A percentile compares a stretch with the other conserved stretches of the same genome.
Conservation (phyloP, 2,329 filamentous ascomycete species). For the Beauveria medogensis region DNA sequence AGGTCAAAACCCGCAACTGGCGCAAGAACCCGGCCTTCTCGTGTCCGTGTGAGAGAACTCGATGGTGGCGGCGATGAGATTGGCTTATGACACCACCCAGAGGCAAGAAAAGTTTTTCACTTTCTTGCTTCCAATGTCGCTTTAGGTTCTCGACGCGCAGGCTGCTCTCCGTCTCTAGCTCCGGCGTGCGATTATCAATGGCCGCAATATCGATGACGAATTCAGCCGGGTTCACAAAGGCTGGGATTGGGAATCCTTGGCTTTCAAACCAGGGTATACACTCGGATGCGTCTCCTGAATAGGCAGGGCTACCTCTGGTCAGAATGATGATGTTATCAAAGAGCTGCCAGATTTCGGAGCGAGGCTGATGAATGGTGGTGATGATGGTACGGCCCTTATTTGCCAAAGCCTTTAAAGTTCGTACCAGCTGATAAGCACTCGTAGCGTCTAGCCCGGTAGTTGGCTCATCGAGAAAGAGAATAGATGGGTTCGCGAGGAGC, state of each 20-base stretch:
- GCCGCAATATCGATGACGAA: slow-evolving; percentile 68
- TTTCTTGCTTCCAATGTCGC: slow-evolving; percentile 46
- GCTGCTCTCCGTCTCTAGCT: slow-evolving; percentile 53
- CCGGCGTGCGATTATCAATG: slow-evolving; percentile 61
- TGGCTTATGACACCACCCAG: slow-evolving; percentile 11
- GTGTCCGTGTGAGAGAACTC: slow-evolving; percentile 12
- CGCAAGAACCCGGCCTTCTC: slow-evolving; percentile 48
- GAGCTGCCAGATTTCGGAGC: slow-evolving; percentile 71
- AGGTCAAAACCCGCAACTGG: slow-evolving; percentile 58
- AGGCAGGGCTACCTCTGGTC: slow-evolving; percentile 59
- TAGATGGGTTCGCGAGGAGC: slow-evolving; percentile 68
- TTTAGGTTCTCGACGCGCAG: slow-evolving; percentile 55
- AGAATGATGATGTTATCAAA: slow-evolving; percentile 67
- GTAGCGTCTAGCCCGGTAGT: slow-evolving; percentile 73
- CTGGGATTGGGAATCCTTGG: slow-evolving; percentile 53
- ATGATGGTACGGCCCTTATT: slow-evolving; percentile 62
- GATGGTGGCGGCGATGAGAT: not conserved
- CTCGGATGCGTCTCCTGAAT: slow-evolving; percentile 50
- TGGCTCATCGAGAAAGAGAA: slow-evolving; percentile 71
- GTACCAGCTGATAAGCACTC: slow-evolving; percentile 65
- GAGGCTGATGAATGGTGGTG: slow-evolving; percentile 68
- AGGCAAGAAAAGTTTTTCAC: slow-evolving; percentile 19
- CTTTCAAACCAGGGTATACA: slow-evolving; percentile 57
- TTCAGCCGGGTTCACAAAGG: slow-evolving; percentile 72
- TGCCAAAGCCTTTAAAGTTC: slow-evolving; percentile 60